Conservation (phyloP, 345 rosid species). For the Syzygium grande region DNA sequence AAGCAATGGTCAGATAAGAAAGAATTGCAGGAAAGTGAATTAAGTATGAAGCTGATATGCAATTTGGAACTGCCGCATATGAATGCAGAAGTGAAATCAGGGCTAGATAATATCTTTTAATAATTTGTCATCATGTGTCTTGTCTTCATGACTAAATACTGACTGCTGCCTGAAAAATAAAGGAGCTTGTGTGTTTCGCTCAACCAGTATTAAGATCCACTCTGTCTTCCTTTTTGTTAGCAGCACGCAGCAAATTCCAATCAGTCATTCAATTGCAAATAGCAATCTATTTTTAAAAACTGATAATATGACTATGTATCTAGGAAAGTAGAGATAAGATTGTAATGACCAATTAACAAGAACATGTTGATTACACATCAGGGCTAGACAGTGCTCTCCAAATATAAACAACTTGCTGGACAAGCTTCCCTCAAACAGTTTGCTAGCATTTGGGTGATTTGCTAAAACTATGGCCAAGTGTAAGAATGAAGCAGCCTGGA, state of each 20-base stretch:
- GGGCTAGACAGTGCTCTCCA: neutral
- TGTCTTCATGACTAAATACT: neutral
- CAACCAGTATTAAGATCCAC: neutral
- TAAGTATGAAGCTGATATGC: neutral
- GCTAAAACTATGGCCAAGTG: neutral
- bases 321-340: neutral
- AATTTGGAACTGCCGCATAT: neutral
- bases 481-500: neutral
- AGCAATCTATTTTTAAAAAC: neutral
- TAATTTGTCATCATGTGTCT: neutral
- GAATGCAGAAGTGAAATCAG: neutral
- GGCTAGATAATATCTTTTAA: neutral
- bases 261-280: neutral
- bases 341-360: neutral
- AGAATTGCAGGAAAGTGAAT: neutral
- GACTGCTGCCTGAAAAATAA: neutral
- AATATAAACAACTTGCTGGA: neutral
- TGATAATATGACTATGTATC: neutral
- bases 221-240: neutral
- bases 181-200: neutral
- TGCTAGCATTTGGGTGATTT: neutral
- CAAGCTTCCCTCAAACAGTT: neutral
- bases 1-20: neutral
- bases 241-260: neutral
- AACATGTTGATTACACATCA: neutral